These are phyloP conservation scores for Russula olivacea DNA, from an alignment of 768 basidiomycete genomes.

Conservation along the genomic window DNA sequence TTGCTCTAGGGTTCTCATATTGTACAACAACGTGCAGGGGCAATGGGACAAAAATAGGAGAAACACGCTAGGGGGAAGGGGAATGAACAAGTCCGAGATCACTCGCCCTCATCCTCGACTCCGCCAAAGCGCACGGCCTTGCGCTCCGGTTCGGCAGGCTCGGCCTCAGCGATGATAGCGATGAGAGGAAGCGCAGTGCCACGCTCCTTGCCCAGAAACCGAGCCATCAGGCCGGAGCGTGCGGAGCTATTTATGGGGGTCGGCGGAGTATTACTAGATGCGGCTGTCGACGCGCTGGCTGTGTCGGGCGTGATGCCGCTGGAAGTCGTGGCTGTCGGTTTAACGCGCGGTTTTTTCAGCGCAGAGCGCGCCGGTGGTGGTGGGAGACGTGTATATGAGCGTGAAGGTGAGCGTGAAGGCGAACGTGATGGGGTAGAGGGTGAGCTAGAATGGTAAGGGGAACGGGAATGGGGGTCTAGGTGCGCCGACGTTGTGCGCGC, in stretches of 20 bases:
- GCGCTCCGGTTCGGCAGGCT: constrained; percentile 8
- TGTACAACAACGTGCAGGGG: not conserved
- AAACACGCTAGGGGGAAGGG: no score
- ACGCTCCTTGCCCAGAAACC: constrained; percentile 16
- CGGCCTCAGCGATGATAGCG: not conserved
- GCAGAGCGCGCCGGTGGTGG: constrained; percentile 61
- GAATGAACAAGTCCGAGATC: not conserved
- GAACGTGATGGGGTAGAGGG: not conserved
- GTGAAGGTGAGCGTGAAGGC: not conserved
- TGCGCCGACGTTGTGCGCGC: constrained; percentile 29
- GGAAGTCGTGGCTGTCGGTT: constrained; percentile 32
- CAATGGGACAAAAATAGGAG: not conserved
- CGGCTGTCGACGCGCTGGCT: constrained; percentile 45
- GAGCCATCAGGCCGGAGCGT: constrained; percentile 32
- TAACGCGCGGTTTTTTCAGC: constrained; percentile 47
- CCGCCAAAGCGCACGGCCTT: constrained; percentile 22
- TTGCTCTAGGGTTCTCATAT: constrained; percentile 6
- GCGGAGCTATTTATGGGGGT: constrained; percentile 27
- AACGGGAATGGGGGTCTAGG: not conserved
- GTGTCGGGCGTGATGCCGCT: constrained; percentile 27
- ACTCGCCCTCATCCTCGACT: constrained; percentile 4
- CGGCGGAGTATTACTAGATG: constrained; percentile 36
- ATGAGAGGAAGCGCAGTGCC: not conserved
- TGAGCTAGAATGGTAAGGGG: not conserved
- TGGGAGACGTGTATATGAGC: constrained; percentile 31